Conservation (phyloP, 129 eudicot species). For the Ambrosia artemisiifolia region DNA sequence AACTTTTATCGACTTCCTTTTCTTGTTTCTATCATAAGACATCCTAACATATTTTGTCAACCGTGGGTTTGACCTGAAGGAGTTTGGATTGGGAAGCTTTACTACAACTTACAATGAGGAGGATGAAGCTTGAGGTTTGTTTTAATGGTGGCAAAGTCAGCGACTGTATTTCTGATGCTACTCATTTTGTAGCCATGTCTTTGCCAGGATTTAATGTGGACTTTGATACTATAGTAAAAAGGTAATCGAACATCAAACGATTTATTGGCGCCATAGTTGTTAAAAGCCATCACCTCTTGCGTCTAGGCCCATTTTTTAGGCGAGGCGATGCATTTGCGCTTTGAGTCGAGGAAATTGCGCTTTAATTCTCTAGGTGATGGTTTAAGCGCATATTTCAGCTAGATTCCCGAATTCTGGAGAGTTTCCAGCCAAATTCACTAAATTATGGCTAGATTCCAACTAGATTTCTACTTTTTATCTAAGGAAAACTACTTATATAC, state of each 20-base stretch:
- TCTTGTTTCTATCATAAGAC: neutral
- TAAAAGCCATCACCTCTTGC: too few relatives aligned
- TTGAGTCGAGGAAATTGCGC: too few relatives aligned
- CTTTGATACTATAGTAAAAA: constrained; percentile 38
- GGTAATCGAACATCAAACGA: constrained; percentile 31
- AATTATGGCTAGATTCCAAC: too few relatives aligned
- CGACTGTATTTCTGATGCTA: constrained; percentile 48
- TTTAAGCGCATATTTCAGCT: too few relatives aligned
- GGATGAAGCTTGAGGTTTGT: constrained; percentile 79
- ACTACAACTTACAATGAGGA: constrained; percentile 58
- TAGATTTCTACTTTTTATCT: too few relatives aligned
- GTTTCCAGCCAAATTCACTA: too few relatives aligned
- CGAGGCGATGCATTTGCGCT: too few relatives aligned
- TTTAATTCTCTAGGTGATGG: too few relatives aligned
- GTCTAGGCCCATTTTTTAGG: too few relatives aligned
- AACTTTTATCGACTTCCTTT: neutral
- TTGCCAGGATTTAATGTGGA: constrained; percentile 40
- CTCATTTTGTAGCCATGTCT: constrained; percentile 68
- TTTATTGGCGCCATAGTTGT: neutral
- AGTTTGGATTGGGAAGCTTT: constrained; percentile 48
- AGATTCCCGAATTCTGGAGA: too few relatives aligned
- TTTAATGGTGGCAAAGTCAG: constrained; percentile 68
- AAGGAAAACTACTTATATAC: too few relatives aligned
- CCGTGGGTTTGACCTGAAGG: constrained; percentile 26
- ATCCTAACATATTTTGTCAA: constrained; percentile 1